Percentiles rank a stretch among this genome's conserved stretches.
phyloP scores from a whole-genome alignment of 148 eudicot species.

The Pharnaceum exiguum region DNA sequence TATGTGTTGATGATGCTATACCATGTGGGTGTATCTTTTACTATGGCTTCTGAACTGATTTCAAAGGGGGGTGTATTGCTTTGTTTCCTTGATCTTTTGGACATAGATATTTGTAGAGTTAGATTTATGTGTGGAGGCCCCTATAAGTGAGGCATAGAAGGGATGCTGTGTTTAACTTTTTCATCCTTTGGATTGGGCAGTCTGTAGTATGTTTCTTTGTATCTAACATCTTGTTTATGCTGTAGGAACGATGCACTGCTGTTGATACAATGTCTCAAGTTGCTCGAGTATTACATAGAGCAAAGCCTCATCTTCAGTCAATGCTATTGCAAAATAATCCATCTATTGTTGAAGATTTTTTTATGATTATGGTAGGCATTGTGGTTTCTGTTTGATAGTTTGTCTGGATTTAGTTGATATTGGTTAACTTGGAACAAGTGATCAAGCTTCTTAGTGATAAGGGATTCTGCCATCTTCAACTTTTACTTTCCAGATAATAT shows the following conservation, averaged over 20 bases:
- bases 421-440: no score
- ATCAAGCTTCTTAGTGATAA: no score
- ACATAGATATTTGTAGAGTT: not conserved
- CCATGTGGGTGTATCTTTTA: not conserved
- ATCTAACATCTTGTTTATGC: slow-evolving; percentile 21
- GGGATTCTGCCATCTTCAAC: no score
- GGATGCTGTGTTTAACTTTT: not conserved
- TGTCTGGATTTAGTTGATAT: not conserved
- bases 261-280: slow-evolving; percentile 82
- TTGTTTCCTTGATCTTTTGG: not conserved
- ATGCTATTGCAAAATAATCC: slow-evolving; percentile 75
- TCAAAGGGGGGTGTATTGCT: not conserved
- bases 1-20: not conserved
- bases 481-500: no score
- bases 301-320: slow-evolving; percentile 87
- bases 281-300: slow-evolving; percentile 78
- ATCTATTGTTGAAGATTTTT: slow-evolving; percentile 82
- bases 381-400: not conserved
- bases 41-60: not conserved
- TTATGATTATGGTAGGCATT: slow-evolving; percentile 61
- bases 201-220: slow-evolving; percentile 1
- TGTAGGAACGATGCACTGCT: slow-evolving; percentile 93
- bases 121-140: not conserved
- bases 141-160: not conserved
- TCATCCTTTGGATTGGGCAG: not conserved